A percentile compares a stretch with the other conserved stretches of the same genome.
phyloP scores from a whole-genome alignment of 2,329 filamentous ascomycete species.

The Ophiosphaerella korrae region DNA sequence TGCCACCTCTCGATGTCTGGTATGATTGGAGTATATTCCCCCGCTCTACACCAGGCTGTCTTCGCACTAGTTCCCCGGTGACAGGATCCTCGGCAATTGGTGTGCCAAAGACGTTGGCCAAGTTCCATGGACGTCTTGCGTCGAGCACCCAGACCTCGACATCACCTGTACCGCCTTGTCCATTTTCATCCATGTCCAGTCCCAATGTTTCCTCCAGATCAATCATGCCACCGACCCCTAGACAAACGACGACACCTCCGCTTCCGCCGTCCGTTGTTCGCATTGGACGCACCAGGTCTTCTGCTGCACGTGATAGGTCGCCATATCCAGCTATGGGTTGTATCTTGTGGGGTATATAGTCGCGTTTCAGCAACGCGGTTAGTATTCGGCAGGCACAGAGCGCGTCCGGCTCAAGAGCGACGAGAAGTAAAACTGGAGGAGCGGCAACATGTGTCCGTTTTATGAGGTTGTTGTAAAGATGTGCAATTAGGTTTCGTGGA shows the following conservation, averaged over 20 bases:
- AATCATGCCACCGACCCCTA: conserved; percentile 90
- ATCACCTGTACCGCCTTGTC: conserved; percentile 69
- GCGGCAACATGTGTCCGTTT: conserved; percentile 86
- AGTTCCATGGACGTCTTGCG: conserved; percentile 89
- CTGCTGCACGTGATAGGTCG: conserved; percentile 80
- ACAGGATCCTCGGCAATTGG: conserved; percentile 49
- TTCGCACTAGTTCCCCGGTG: conserved; percentile 55
- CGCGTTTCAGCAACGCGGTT: conserved; percentile 89
- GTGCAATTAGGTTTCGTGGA: conserved; percentile 83
- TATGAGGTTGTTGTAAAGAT: conserved; percentile 88
- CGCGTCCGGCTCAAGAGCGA: conserved; percentile 91
- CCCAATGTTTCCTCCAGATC: conserved; percentile 82
- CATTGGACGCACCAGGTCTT: conserved; percentile 82
- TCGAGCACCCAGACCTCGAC: conserved; percentile 96
- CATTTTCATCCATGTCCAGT: conserved; percentile 71
- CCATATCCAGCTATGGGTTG: conserved; percentile 92
- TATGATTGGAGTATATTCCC: conserved; percentile 76
- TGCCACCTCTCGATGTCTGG: conserved; percentile 78
- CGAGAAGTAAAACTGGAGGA: conserved; percentile 87
- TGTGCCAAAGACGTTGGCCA: conserved; percentile 89
- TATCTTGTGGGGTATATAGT: conserved; percentile 97
- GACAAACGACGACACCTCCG: conserved; percentile 87
- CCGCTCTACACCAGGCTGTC: conserved; percentile 69
- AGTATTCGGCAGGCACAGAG: conserved; percentile 95
- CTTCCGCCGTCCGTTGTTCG: conserved; percentile 81